Base-by-base conservation (phyloP, 2,329 filamentous ascomycete genomes). In the Colletotrichum caudatum region DNA sequence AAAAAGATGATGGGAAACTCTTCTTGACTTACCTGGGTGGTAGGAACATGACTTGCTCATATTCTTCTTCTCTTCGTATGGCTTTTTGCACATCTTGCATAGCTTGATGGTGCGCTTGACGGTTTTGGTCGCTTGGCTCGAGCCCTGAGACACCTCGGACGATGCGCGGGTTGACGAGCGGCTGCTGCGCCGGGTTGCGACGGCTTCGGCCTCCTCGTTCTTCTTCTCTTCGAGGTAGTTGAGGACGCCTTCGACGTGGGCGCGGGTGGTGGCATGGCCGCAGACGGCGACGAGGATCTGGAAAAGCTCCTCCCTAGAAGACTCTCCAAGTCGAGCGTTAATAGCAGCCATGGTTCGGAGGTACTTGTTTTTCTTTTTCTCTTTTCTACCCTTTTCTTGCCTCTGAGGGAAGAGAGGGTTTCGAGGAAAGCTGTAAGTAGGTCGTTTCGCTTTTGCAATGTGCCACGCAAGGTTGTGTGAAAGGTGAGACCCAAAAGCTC, bases 11-110 rank as follows among this genome's bases (percentile, higher is more conserved):
- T 8, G 16, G 12, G n/a, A 26, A 18, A 11, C 23, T 8, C 18
- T 8, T 11, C 5, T 18, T 64, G 16, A 56, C 59, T 5, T 18
- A 69, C 66, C 69, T 14, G 29, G 6, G 33, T 71, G 69, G 41
- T 26, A 50, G 39, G 23, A 18, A 33, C 69, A 68, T 20, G 54
- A 68, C n/a, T 9, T 51, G 50, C 35, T n/a, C 7, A 14, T 14
- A 46, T 69, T 66, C n/a, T 66, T 46, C 18, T 69, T 69, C 59
- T 71, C 65, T 14, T 54, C 53, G 7, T 39, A 71, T 18, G 60
- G 35, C 59, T 54, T 35, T 14, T 46, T 20, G 48, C 69, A 71
- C 2, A 39, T 33, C 46, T 35, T n/a, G 54, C 69, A 71, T 46
- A 71, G 57, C 39, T 60, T 58, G 35, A 71, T 54, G 23, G 39